A percentile compares a stretch with the other conserved stretches of the same genome.
Conservation (phyloP, 1,139 yeast genomes). For the Kluyveromyces sp. region DNA sequence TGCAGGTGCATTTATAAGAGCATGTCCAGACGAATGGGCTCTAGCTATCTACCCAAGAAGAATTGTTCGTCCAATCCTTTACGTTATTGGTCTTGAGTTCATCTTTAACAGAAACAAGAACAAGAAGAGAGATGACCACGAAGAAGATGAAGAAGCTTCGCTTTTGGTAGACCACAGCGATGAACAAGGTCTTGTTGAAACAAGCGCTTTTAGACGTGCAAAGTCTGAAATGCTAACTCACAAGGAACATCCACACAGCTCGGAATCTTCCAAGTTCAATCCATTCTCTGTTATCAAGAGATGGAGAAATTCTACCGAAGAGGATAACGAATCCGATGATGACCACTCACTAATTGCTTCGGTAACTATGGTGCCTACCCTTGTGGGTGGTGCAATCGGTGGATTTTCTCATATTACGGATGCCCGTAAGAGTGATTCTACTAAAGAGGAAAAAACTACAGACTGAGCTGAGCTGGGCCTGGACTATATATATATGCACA, state of each 20-base stretch:
- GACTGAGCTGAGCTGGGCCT: too few species aligned
- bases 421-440: neutral
- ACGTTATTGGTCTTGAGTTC: constrained; percentile 43
- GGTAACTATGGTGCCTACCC: constrained; percentile 43
- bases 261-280: constrained; percentile 9
- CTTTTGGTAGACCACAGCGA: constrained; percentile 6
- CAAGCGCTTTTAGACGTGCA: constrained; percentile 12
- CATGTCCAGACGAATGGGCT: constrained; percentile 78
- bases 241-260: constrained; percentile 7
- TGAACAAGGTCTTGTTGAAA: constrained; percentile 7
- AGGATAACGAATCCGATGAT: constrained; percentile 9
- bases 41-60: constrained; percentile 59
- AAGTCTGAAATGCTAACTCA: constrained; percentile 8
- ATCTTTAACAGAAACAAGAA: constrained; percentile 27
- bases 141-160: constrained; percentile 21
- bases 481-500: neutral
- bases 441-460: too few species aligned
- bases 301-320: constrained; percentile 19
- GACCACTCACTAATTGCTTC: constrained; percentile 32
- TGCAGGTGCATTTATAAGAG: constrained; percentile 64
- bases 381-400: constrained; percentile 49
- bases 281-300: constrained; percentile 21
- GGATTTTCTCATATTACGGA: constrained; percentile 27
- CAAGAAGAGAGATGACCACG: constrained; percentile 12
- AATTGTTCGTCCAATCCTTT: constrained; percentile 41